Evolutionary conservation across 805 yeast species (phyloP).

Genomic region (Ogataea paradorogensis): DNA sequence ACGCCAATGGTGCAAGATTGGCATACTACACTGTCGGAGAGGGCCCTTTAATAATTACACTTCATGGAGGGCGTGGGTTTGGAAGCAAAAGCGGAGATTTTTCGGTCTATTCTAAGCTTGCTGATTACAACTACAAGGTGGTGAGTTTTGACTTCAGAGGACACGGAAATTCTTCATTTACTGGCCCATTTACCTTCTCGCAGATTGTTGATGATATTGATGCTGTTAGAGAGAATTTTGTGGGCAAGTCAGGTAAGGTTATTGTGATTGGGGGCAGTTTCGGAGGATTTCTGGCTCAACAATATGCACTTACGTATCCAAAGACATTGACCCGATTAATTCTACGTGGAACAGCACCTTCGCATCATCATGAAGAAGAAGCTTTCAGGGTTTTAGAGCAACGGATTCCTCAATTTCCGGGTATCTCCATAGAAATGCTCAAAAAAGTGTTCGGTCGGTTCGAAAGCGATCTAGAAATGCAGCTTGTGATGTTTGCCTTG

Average conservation of each 20-base stretch:
- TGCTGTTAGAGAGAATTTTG: slow-evolving; percentile 15
- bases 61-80: slow-evolving; percentile 28
- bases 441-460: slow-evolving; percentile 24
- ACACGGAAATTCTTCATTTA: slow-evolving; percentile 22
- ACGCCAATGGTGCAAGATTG: slow-evolving; percentile 17
- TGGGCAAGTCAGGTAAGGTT: slow-evolving; percentile 13
- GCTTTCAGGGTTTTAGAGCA: slow-evolving; percentile 16
- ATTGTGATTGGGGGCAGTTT: slow-evolving; percentile 27
- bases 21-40: slow-evolving; percentile 18
- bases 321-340: slow-evolving; percentile 14
- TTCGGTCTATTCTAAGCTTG: slow-evolving; percentile 19
- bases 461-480: slow-evolving; percentile 26
- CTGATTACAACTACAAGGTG: slow-evolving; percentile 21
- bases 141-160: slow-evolving; percentile 27
- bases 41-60: slow-evolving; percentile 21
- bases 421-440: slow-evolving; percentile 23
- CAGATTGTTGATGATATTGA: slow-evolving; percentile 27
- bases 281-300: slow-evolving; percentile 28
- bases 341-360: slow-evolving; percentile 27
- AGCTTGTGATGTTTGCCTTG: slow-evolving; percentile 25
- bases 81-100: slow-evolving; percentile 24
- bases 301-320: slow-evolving; percentile 25
- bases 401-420: slow-evolving; percentile 16
- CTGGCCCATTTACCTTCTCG: slow-evolving; percentile 23
- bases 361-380: slow-evolving; percentile 24